phyloP scores from a whole-genome alignment of 257 asterid species.

The Scutellaria baicalensis region DNA sequence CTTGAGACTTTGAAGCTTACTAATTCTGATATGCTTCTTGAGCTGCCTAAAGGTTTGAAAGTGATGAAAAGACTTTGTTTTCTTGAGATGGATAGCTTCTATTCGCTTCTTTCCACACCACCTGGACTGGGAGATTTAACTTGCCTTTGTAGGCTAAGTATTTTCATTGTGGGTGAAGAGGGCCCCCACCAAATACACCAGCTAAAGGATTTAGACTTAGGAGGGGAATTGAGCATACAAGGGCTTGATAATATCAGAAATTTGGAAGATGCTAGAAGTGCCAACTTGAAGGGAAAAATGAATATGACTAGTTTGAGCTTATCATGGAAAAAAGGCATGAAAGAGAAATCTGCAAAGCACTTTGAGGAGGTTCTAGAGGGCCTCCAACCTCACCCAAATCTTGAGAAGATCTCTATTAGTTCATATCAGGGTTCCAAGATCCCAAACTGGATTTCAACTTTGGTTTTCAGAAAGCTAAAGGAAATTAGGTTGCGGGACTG shows the following conservation, averaged over 20 bases:
- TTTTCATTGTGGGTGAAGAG: constrained; percentile 23
- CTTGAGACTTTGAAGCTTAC: constrained; percentile 20
- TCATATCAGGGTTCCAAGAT: too few relatives aligned
- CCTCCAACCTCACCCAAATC: too few relatives aligned
- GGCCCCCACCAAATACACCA: constrained; percentile 13
- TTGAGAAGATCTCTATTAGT: too few relatives aligned
- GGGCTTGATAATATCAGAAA: constrained; percentile 17
- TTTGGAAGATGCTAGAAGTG: too few relatives aligned
- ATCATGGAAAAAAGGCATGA: too few relatives aligned
- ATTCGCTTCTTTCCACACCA: constrained; percentile 15
- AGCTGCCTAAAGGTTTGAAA: constrained; percentile 17
- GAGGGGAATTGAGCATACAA: constrained; percentile 8
- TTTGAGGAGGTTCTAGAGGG: too few relatives aligned
- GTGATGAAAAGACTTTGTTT: constrained; percentile 18
- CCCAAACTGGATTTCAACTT: too few relatives aligned
- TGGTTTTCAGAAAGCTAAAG: too few relatives aligned
- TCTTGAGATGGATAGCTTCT: neutral
- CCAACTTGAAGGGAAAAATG: too few relatives aligned
- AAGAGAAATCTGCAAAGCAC: too few relatives aligned
- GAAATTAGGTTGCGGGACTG: too few relatives aligned
- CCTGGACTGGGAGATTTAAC: constrained; percentile 14
- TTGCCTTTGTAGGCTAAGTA: constrained; percentile 8
- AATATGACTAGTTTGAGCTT: too few relatives aligned
- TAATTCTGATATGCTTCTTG: neutral
- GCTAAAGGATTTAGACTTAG: constrained; percentile 15